Percentiles rank a stretch among this genome's conserved stretches.
These are phyloP conservation scores for Blepharisma stoltei DNA, from an alignment of 73 alveolate genomes.

Conservation along the genomic window DNA sequence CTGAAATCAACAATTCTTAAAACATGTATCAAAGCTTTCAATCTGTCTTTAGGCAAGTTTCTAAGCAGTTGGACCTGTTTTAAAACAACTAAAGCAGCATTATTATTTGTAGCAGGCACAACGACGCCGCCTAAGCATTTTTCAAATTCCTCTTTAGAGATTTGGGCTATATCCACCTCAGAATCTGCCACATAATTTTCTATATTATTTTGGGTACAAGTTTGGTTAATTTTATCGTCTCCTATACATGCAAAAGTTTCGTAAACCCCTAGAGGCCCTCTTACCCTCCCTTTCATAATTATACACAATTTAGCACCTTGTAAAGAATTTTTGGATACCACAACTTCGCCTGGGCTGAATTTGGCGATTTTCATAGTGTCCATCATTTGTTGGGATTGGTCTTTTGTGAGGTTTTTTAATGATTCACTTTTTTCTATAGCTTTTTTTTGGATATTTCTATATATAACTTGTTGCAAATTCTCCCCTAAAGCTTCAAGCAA, in stretches of 20 bases:
- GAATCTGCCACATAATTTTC: background rate
- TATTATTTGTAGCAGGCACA: background rate
- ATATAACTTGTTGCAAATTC: constrained; percentile 8
- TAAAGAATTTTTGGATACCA: background rate
- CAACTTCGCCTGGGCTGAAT: constrained; percentile 16
- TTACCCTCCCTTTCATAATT: constrained; percentile 19
- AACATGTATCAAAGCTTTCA: constrained; percentile 9
- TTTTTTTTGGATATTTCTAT: constrained; percentile 12
- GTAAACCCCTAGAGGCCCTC: background rate
- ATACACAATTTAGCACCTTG: background rate
- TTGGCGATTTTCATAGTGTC: background rate
- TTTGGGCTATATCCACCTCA: constrained; percentile 24
- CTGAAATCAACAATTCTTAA: background rate
- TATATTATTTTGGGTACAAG: background rate
- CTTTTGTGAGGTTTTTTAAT: background rate
- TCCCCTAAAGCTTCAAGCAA: constrained; percentile 8
- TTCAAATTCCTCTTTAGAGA: constrained; percentile 14
- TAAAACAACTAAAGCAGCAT: constrained; percentile 20
- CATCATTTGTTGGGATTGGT: constrained; percentile 9
- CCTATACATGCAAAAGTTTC: constrained; percentile 16
- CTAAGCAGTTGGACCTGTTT: constrained; percentile 25
- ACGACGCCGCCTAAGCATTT: constrained; percentile 19
- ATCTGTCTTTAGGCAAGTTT: constrained; percentile 2
- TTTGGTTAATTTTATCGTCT: background rate
- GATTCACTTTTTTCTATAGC: constrained; percentile 11